Evolutionary conservation across 2,329 filamentous ascomycete species (phyloP), one percentile per base, ranked within the genome.

Genomic region (Tothia fuscella): DNA sequence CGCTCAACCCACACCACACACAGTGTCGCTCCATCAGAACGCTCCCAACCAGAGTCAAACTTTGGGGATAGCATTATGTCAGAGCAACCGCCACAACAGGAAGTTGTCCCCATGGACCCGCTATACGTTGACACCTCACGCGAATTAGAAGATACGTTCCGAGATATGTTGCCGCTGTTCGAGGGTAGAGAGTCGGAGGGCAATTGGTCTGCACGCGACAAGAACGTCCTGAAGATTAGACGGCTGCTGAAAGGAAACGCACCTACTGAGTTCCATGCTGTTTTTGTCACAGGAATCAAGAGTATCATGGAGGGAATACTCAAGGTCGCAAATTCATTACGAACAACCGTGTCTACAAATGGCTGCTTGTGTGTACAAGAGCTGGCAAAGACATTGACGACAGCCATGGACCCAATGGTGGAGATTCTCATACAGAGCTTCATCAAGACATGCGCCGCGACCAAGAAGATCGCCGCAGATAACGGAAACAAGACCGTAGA

Each of bases 391-490:
- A 77, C 73, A 6, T 78, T 84, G 34, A 87, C 87, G 1, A 72
- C 85, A 2, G 80, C 72, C 30, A 78, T 95, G 53, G 89, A 96
- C 53, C 74, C 81, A 9, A 83, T 93, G 78, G 81, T 91, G 6
- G 89, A 96, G 61, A 76, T 95, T 38, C 70, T 95, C 17, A 76
- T 96, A 63, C 87, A 94, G 55, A 81, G 77, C 21, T 76, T 95
- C 51, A 78, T 96, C 64, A 95, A 94, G 62, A 74, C 95, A 48
- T 88, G 82, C 49, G 85, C 80, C 7, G 80, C 79, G 19, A 93
- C 89, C 36, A 98, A 98, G 62, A 93, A 93, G 60, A 94, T 98
- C 50, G 79, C 76, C 44, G 86, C 86, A 1, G 80, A 93, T 53
- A 80, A 82, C 48, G 89, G 84, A 40, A 88, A 93, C 54, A 59